Evolutionary conservation across 2,329 filamentous ascomycete genomes (phyloP), one percentile per base, ranked within the genome.

Genomic region (Tothia fuscella): DNA sequence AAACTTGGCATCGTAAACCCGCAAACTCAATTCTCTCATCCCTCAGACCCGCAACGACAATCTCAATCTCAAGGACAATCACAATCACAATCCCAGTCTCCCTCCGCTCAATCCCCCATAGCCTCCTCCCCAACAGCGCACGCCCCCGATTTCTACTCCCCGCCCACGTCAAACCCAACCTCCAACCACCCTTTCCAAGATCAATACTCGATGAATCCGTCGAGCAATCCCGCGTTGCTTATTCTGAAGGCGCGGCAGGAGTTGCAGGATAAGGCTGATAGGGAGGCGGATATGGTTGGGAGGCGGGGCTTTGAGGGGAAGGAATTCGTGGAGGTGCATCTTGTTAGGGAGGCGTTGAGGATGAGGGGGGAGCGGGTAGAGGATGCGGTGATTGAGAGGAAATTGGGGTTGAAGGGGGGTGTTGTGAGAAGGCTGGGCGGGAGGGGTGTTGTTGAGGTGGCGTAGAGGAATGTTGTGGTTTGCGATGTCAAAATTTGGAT

Each of bases 1-100:
- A 63, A 61, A 34, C 63, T 79, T 44, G 76, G 74, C 43, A 68
- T 72, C 42, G 74, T 78, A 6, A 68, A 67, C 41, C n/a, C n/a
- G n/a, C n/a, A n/a, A n/a, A n/a, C n/a, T n/a, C n/a, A n/a, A n/a
- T n/a, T n/a, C n/a, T n/a, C n/a, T n/a, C n/a, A n/a, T n/a, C n/a
- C n/a, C n/a, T 72, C 72, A 22, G 70, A 68, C 45, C 72, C 72
- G 3, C 74, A 72, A 20, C 63, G 68, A 47, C n/a, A n/a, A n/a
- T n/a, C n/a, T n/a, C n/a, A n/a, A n/a, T n/a, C n/a, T n/a, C n/a
- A n/a, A n/a, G n/a, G n/a, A n/a, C n/a, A n/a, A n/a, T n/a, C n/a
- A n/a, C n/a, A n/a, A n/a, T n/a, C n/a, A n/a, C n/a, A n/a, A n/a
- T n/a, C n/a, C n/a, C n/a, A n/a, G n/a, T n/a, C n/a, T n/a, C n/a